Evolutionary conservation across 306 rosid species (phyloP).

Genomic region (Delonix regia): DNA sequence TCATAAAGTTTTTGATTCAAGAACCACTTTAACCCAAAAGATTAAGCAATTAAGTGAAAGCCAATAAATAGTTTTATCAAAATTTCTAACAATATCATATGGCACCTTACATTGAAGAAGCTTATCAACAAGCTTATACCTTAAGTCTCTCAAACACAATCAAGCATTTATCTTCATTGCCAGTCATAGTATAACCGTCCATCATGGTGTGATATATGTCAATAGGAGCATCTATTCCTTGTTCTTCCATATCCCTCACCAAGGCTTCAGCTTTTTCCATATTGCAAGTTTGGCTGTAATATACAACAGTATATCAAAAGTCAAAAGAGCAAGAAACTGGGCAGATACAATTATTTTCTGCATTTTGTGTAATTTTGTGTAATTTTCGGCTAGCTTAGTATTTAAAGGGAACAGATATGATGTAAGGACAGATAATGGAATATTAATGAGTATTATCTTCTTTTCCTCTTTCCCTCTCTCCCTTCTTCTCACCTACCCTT

Average conservation of each 20-base stretch:
- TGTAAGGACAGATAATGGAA: no score
- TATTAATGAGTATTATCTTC: no score
- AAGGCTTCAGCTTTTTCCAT: conserved; percentile 85
- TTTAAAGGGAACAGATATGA: no score
- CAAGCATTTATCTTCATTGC: conserved; percentile 85
- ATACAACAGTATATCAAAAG: conserved; percentile 27
- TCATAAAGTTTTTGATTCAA: neutral
- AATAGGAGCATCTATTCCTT: conserved; percentile 94
- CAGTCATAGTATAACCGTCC: conserved; percentile 95
- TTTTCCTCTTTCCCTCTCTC: no score
- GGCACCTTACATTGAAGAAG: neutral
- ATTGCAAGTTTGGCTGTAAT: conserved; percentile 75
- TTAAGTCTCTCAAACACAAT: conserved; percentile 90
- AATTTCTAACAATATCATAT: neutral
- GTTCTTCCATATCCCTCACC: conserved; percentile 98
- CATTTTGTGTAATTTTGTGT: no score
- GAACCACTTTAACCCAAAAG: neutral
- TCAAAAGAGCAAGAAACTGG: neutral
- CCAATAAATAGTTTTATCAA: neutral
- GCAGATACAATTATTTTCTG: conserved; percentile 7
- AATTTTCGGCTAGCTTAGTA: no score
- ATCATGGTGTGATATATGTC: conserved; percentile 98
- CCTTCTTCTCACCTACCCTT: no score
- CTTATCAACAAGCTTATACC: conserved; percentile 55
- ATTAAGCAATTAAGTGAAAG: neutral